Evolutionary conservation across 345 rosid species (phyloP).

Genomic region (Populus simonii): DNA sequence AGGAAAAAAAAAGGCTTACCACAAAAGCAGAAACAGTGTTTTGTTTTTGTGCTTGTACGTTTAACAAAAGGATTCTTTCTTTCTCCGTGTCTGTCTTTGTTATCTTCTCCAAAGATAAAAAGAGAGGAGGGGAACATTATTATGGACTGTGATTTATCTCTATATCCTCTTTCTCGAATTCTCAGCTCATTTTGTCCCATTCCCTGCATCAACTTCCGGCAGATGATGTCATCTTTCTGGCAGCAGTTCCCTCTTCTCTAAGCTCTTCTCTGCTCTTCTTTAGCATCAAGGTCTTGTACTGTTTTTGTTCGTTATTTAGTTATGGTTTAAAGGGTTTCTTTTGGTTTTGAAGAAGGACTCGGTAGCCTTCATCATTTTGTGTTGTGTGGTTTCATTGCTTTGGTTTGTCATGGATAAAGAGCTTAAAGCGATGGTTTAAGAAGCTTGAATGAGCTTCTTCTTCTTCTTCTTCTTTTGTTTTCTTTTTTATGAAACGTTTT

Average conservation of each 20-base stretch:
- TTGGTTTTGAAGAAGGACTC: conserved; percentile 6
- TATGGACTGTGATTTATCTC: conserved; percentile 40
- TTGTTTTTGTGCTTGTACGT: background rate
- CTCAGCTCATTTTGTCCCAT: conserved; percentile 28
- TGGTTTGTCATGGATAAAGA: background rate
- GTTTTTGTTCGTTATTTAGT: background rate
- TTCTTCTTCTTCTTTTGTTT: no score
- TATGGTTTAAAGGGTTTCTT: conserved; percentile 1
- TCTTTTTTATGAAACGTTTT: background rate
- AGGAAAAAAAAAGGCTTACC: background rate
- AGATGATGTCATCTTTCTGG: conserved; percentile 29
- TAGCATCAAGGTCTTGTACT: conserved; percentile 18
- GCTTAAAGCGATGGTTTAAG: background rate
- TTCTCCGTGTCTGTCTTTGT: conserved; percentile 6
- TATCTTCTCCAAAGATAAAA: conserved; percentile 32
- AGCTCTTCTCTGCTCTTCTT: background rate
- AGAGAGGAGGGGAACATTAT: background rate
- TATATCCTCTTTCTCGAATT: conserved; percentile 16
- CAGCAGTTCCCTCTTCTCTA: conserved; percentile 25
- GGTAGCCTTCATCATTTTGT: background rate
- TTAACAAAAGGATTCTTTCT: background rate
- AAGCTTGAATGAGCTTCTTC: background rate
- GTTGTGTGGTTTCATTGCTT: no score
- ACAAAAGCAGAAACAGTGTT: background rate
- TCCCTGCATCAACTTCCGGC: conserved; percentile 27